Base-by-base conservation (phyloP, 2,329 filamentous ascomycete genomes). In the Bertia moriformis region DNA sequence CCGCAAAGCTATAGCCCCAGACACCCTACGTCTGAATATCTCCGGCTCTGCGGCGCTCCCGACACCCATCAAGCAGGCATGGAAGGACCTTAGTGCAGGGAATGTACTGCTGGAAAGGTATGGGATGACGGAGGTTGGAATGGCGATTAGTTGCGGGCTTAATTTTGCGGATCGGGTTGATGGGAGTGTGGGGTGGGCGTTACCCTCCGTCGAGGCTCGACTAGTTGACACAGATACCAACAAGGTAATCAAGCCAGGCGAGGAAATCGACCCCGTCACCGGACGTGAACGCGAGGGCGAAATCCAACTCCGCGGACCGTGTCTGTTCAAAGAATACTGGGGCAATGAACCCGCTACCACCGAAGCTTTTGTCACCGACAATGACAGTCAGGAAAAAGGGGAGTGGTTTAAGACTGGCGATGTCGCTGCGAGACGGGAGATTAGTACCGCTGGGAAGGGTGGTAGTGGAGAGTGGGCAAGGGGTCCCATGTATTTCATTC, bases 41-140 rank as follows among this genome's bases (percentile, higher is more conserved):
- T 95, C 88, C 17, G 91, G 91, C 33, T 96, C 89, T 1, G 91
- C 91, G 2, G 88, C 91, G 3, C 73, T 98, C 2, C 91, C 91
- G 0, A 89, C 86, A 0, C 88, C 89, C 0, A 78, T 84, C 38
- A 94, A 94, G 58, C 65, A 75, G 29, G 80, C 84, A 27, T 98
- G 91, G 88, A 68, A 73, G 18, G 67, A 78, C 4, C 72, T 96
- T n/a, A 85, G 77, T 47, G 62, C 65, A 38, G 89, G 89, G 36
- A 94, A 93, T 52, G 72, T 93, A 14, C 74, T 98, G 1, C 76
- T 98, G 7, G 91, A 98, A 61, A 83, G 91, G 22, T 98, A 93
- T 56, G 91, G 91, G 51, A 98, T 98, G 91, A 98, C 91, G 3
- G 91, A 98, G 63, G 87, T 96, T 1, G 91, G 91, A 49, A 98